These are phyloP conservation scores for Combretum micranthum DNA, from an alignment of 345 rosid species.

Conservation along the genomic window DNA sequence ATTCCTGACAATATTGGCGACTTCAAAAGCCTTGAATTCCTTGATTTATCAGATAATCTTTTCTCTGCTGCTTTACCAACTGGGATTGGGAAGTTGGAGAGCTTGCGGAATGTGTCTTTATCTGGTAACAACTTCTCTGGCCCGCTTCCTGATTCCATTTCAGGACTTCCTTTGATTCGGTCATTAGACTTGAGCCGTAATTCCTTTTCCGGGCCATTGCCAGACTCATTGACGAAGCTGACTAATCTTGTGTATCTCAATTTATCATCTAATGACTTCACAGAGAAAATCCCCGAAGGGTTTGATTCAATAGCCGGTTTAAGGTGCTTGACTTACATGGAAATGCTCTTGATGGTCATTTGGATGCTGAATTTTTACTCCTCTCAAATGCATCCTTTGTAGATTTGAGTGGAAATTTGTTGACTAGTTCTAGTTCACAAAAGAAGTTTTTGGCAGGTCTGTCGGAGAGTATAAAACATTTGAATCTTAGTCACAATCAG, in stretches of 20 bases:
- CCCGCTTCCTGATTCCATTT: conserved; percentile 56
- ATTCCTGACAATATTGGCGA: conserved; percentile 58
- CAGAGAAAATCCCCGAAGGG: conserved; percentile 60
- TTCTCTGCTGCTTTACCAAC: conserved; percentile 55
- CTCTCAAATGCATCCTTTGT: conserved; percentile 66
- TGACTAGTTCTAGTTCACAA: conserved; percentile 48
- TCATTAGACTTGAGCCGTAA: conserved; percentile 85
- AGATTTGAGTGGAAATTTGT: conserved; percentile 73
- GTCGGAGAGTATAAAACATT: conserved; percentile 68
- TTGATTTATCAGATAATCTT: conserved; percentile 73
- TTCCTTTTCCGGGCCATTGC: conserved; percentile 71
- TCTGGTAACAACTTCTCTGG: conserved; percentile 95
- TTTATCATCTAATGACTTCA: conserved; percentile 66
- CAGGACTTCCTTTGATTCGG: conserved; percentile 58
- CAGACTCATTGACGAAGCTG: conserved; percentile 53
- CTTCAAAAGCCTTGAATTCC: conserved; percentile 65
- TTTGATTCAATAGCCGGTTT: conserved; percentile 54
- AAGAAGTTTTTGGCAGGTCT: conserved; percentile 66
- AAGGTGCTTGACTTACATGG: conserved; percentile 81
- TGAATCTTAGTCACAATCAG: conserved; percentile 84
- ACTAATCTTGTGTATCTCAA: conserved; percentile 52
- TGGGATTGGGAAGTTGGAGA: conserved; percentile 56
- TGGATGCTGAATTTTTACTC: conserved; percentile 77
- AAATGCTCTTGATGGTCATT: conserved; percentile 66
- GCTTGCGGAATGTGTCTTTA: conserved; percentile 66